Conservation (phyloP, 208 protist species). For the Acanthamoeba healyi region DNA sequence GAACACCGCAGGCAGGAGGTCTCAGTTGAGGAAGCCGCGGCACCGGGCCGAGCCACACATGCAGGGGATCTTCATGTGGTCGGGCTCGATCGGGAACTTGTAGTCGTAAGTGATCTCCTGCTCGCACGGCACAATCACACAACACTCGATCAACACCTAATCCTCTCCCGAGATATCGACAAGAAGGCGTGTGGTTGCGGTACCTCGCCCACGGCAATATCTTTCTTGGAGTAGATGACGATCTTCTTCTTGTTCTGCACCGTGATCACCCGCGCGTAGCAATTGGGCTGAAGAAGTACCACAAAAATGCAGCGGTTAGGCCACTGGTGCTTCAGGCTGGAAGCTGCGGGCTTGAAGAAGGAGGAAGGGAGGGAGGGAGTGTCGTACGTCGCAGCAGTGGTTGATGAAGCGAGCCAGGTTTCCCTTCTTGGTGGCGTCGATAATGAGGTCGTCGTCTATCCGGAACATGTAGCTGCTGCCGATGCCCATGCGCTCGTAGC, state of each 20-base stretch:
- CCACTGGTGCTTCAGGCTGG: background rate
- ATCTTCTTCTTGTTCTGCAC: slow-evolving; percentile 88
- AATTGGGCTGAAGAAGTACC: too few relatives aligned
- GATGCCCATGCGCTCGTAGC: slow-evolving; percentile 87
- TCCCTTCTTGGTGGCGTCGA: slow-evolving; percentile 92
- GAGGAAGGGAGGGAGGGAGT: background rate
- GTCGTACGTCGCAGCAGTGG: slow-evolving; percentile 90
- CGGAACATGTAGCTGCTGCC: slow-evolving; percentile 91
- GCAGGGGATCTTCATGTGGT: slow-evolving; percentile 90
- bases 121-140: background rate
- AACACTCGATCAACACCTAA: background rate
- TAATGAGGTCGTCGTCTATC: slow-evolving; percentile 89
- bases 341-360: background rate
- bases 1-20: background rate
- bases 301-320: too few relatives aligned
- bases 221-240: slow-evolving; percentile 88
- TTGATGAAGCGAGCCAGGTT: slow-evolving; percentile 94
- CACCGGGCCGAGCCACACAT: slow-evolving; percentile 87
- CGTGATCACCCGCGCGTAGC: slow-evolving; percentile 88
- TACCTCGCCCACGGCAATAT: slow-evolving; percentile 88
- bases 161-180: background rate
- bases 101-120: slow-evolving; percentile 92
- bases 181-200: background rate
- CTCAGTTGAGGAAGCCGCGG: slow-evolving; percentile 85
- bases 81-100: slow-evolving; percentile 89